phyloP scores from a whole-genome alignment of 2,329 filamentous ascomycete genomes.

The Arthroderma sp. region DNA sequence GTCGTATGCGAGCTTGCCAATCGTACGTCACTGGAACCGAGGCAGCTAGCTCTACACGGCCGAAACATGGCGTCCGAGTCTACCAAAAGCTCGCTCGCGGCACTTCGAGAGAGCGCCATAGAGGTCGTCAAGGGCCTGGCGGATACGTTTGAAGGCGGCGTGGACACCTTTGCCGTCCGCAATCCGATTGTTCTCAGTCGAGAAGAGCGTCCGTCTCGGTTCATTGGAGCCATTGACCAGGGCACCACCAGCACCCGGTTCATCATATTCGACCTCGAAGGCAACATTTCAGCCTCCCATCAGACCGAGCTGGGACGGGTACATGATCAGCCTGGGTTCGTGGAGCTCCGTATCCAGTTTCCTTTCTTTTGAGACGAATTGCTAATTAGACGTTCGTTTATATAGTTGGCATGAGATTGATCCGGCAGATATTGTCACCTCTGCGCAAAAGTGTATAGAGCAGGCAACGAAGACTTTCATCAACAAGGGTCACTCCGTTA shows the following conservation, averaged over 20 bases:
- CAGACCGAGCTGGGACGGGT: slow-evolving; percentile 79
- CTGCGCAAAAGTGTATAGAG: slow-evolving; percentile 69
- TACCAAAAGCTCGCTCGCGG: neutral
- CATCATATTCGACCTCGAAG: slow-evolving; percentile 72
- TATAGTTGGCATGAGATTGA: slow-evolving; percentile 81
- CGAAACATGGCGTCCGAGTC: neutral
- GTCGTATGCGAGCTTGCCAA: neutral
- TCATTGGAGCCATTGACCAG: slow-evolving; percentile 80
- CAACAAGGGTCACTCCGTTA: slow-evolving; percentile 53
- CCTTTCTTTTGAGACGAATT: too few relatives aligned
- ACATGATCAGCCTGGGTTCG: slow-evolving; percentile 74
- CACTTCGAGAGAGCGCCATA: slow-evolving; percentile 2
- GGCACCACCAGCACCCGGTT: slow-evolving; percentile 84
- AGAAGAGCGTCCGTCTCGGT: slow-evolving; percentile 26
- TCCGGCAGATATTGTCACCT: slow-evolving; percentile 60
- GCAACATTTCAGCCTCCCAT: slow-evolving; percentile 67
- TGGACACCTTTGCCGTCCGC: slow-evolving; percentile 2
- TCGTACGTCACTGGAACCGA: too few relatives aligned
- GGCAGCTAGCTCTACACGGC: neutral
- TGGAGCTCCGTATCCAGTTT: slow-evolving; percentile 18
- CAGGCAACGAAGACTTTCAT: slow-evolving; percentile 60
- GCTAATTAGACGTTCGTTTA: too few relatives aligned
- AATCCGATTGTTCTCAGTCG: neutral
- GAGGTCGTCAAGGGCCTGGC: slow-evolving; percentile 1
- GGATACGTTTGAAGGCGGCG: neutral